Conservation (phyloP, 495 filamentous ascomycete species). For the Trichoderma orchidacearum region DNA sequence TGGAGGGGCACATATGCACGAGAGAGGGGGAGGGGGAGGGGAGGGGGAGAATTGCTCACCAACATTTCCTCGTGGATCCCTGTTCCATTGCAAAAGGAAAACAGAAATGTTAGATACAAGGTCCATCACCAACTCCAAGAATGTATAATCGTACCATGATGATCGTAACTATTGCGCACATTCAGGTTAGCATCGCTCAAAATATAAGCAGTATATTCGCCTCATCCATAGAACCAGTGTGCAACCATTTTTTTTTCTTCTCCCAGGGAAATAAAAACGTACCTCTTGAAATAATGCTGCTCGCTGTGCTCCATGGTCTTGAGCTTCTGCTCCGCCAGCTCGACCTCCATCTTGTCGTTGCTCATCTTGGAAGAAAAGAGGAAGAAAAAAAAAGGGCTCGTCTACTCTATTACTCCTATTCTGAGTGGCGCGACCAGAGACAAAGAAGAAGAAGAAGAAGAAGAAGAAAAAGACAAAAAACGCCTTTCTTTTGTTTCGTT, state of each 20-base stretch:
- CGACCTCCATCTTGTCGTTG: conserved; percentile 28
- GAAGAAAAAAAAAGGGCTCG: not conserved
- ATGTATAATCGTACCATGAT: conserved; percentile 62
- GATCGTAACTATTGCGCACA: conserved; percentile 59
- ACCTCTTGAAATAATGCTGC: conserved; percentile 97
- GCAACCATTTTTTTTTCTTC: not conserved
- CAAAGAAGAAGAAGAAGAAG: not conserved
- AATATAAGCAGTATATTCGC: not conserved
- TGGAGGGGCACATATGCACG: conserved; percentile 5
- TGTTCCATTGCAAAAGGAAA: conserved; percentile 16
- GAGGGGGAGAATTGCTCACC: conserved; percentile 41
- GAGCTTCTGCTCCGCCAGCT: conserved; percentile 35
- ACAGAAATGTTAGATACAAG: conserved; percentile 14
- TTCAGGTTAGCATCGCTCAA: conserved; percentile 14
- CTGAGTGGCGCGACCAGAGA: not conserved
- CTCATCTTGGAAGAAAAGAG: conserved; percentile 15
- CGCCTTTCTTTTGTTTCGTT: not conserved
- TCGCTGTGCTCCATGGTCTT: conserved; percentile 71
- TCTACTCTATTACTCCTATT: not conserved
- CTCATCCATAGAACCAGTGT: not conserved
- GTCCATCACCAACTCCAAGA: too few species aligned
- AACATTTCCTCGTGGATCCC: conserved; percentile 98
- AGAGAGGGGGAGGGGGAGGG: conserved; percentile 4
- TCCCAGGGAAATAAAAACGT: conserved; percentile 14
- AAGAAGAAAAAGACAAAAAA: not conserved